Base-by-base conservation (phyloP, 2,329 filamentous ascomycete genomes). In the Penicillium decumbens region DNA sequence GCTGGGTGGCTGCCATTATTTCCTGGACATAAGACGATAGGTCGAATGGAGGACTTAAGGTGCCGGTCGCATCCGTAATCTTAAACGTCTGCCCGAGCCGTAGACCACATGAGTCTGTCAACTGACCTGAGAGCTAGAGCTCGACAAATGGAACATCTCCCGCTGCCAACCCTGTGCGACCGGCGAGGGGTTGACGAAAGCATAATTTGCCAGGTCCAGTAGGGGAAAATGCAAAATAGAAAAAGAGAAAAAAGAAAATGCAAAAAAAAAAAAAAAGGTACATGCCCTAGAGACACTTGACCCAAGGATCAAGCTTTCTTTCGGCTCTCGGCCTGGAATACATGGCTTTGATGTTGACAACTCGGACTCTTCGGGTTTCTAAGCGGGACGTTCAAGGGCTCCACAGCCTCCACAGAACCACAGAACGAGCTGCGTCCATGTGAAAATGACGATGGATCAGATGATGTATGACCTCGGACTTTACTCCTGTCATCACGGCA, bases 101-200 rank as follows among this genome's bases (percentile, higher is more conserved):
- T 30, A 8, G 42, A 30, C 42, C 50, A 52, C 40, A 37, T 56
- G 45, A 57, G 38, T 38, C 25, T 29, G 47, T 57, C 57, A 59
- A 54, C 25, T 59, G 57, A 59, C 48, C 45, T 24, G 33, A 15
- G 20, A 37, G 18, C 15, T 37, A 37, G 7, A 37, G 20, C 33
- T 20, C 15, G 15, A 35, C 32, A 20, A 37, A 37, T 37, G 33
- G 33, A 20, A 37, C 8, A 37, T 18, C 20, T 30, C 30, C 48
- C 45, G 32, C 28, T 37, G 27, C 37, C 25, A 25, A 30, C 24
- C 35, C 43, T 50, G 50, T 54, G 48, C 43, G 46, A 56, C 54
- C 48, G 50, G 50, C 53, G 29, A 35, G 50, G 33, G 33, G 53
- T 43, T 57, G 41, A 54, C 49, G 49, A 57, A 53, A 47, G 7